Conservation (phyloP, 768 basidiomycete genomes). For the Rhizopogon sp. region DNA sequence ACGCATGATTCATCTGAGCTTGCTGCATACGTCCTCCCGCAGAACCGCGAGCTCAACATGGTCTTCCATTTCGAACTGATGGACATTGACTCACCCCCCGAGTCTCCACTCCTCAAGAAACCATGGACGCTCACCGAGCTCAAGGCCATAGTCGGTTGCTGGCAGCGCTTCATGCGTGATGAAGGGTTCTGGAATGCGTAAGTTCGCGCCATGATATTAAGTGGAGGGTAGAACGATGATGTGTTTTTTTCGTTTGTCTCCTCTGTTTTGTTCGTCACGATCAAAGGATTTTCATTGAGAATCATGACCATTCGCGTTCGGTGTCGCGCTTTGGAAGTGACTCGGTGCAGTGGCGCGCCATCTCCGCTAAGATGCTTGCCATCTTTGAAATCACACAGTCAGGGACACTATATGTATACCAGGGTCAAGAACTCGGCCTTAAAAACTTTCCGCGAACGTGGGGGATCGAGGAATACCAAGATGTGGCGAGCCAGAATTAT, state of each 20-base stretch:
- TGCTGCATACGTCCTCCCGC: constrained; percentile 51
- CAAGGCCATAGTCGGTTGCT: constrained; percentile 39
- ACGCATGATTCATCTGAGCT: constrained; percentile 48
- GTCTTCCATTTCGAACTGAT: constrained; percentile 62
- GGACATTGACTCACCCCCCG: constrained; percentile 48
- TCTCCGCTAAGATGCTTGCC: constrained; percentile 61
- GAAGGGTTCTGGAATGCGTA: constrained; percentile 68
- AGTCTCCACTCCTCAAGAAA: constrained; percentile 35
- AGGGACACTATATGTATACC: constrained; percentile 70
- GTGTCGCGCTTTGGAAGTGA: constrained; percentile 69
- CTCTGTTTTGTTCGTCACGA: neutral
- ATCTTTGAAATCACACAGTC: constrained; percentile 55
- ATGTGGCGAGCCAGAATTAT: constrained; percentile 57
- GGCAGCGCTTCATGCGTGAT: constrained; percentile 55
- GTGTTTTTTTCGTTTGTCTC: neutral
- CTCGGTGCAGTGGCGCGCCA: constrained; percentile 44
- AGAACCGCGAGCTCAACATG: constrained; percentile 59
- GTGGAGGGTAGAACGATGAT: neutral
- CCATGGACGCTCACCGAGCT: constrained; percentile 51
- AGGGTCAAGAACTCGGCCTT: constrained; percentile 71
- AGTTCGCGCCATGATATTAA: constrained; percentile 12
- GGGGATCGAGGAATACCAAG: constrained; percentile 72
- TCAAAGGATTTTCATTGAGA: constrained; percentile 57
- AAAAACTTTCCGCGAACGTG: constrained; percentile 58
- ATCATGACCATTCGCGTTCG: constrained; percentile 62